A percentile compares a stretch with the other conserved stretches of the same genome.
These are phyloP conservation scores for Rhazya stricta DNA, from an alignment of 257 asterid species.

Conservation along the genomic window DNA sequence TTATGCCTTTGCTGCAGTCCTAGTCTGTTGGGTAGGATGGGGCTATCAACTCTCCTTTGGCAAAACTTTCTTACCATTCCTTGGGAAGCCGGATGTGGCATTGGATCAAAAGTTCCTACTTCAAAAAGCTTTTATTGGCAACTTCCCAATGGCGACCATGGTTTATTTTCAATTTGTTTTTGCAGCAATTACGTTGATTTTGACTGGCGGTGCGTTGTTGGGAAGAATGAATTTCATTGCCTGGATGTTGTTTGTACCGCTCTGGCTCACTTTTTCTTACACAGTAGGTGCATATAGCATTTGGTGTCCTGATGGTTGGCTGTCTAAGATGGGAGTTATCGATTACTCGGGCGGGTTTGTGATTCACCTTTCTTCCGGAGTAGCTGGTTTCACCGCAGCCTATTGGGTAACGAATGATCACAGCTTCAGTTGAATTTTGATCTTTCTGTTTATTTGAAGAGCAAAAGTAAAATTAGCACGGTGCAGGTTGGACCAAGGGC, in stretches of 20 bases:
- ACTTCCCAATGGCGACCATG: constrained; percentile 64
- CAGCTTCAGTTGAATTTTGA: background rate
- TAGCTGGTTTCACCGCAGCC: constrained; percentile 86
- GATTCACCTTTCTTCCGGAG: constrained; percentile 73
- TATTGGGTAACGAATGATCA: constrained; percentile 45
- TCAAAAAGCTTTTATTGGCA: constrained; percentile 29
- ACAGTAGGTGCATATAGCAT: constrained; percentile 61
- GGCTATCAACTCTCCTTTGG: constrained; percentile 71
- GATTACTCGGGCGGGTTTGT: constrained; percentile 77
- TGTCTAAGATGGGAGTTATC: constrained; percentile 48
- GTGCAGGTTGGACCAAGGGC: constrained; percentile 72
- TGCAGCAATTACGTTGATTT: constrained; percentile 70
- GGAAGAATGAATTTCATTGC: constrained; percentile 76
- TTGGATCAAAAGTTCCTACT: constrained; percentile 45
- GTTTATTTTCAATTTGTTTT: constrained; percentile 75
- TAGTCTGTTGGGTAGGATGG: constrained; percentile 84
- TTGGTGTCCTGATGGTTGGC: constrained; percentile 73
- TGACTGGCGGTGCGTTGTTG: constrained; percentile 64
- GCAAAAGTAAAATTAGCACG: background rate
- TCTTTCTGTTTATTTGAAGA: background rate
- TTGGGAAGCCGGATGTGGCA: constrained; percentile 46
- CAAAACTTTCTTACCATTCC: constrained; percentile 34
- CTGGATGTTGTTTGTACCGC: constrained; percentile 80
- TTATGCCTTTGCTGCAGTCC: constrained; percentile 69
- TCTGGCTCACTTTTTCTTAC: constrained; percentile 76